These are phyloP conservation scores for Piedraia hortae DNA, from an alignment of 2,329 filamentous ascomycete genomes.

Conservation along the genomic window DNA sequence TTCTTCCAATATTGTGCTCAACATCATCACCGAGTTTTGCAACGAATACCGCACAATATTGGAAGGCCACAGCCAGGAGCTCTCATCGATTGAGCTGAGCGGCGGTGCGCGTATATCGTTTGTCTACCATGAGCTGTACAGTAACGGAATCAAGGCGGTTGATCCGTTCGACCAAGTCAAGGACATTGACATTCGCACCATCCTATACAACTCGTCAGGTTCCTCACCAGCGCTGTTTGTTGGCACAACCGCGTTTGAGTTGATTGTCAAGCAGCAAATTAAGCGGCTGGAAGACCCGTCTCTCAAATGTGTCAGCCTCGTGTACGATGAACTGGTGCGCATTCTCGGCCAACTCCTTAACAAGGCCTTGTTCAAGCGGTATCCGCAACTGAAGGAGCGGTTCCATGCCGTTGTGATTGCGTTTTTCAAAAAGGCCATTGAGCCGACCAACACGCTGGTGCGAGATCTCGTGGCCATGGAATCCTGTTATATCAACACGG, in stretches of 20 bases:
- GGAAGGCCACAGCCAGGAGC: constrained; percentile 86
- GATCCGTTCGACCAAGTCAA: constrained; percentile 96
- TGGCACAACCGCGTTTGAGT: constrained; percentile 88
- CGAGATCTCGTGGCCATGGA: constrained; percentile 86
- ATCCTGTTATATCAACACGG: constrained; percentile 91
- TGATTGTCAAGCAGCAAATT: constrained; percentile 97
- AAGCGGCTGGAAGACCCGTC: constrained; percentile 87
- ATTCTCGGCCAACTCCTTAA: constrained; percentile 72
- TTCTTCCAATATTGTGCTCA: constrained; percentile 83
- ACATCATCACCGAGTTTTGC: constrained; percentile 96
- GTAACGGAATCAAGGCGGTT: constrained; percentile 88
- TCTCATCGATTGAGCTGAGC: constrained; percentile 81
- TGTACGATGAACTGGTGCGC: constrained; percentile 90
- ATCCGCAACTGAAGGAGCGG: constrained; percentile 89
- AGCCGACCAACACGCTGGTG: constrained; percentile 92
- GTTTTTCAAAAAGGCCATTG: constrained; percentile 97
- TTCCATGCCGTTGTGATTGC: constrained; percentile 73
- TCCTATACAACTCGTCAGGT: constrained; percentile 97
- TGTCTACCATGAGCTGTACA: constrained; percentile 95
- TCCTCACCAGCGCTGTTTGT: constrained; percentile 91
- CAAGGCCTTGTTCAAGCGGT: constrained; percentile 76
- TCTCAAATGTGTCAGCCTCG: constrained; percentile 85
- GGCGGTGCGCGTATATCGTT: constrained; percentile 96
- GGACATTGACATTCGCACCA: constrained; percentile 87
- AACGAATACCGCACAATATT: constrained; percentile 92